A percentile compares a stretch with the other conserved stretches of the same genome.
phyloP scores from a whole-genome alignment of 768 basidiomycete species.

The Floccularia luteovirens region DNA sequence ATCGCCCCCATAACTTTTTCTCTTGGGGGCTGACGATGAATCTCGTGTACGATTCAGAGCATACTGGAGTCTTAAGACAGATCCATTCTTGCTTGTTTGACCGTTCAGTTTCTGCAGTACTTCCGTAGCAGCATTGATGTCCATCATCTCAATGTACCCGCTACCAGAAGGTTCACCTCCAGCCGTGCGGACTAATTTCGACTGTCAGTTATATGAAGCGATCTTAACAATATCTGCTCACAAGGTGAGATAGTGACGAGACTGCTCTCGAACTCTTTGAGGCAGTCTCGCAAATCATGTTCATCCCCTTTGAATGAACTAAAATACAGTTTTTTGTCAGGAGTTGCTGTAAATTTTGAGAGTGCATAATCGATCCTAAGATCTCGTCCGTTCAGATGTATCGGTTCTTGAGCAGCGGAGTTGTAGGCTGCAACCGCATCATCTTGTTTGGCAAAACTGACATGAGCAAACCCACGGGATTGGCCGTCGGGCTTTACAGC shows the following conservation, averaged over 20 bases:
- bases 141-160: conserved; percentile 49
- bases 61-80: too few species aligned
- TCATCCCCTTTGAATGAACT: conserved; percentile 15
- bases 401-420: conserved; percentile 31
- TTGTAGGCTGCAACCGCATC: conserved; percentile 29
- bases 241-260: too few species aligned
- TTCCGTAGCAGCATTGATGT: conserved; percentile 34
- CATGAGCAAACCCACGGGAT: conserved; percentile 35
- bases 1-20: too few species aligned
- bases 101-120: conserved; percentile 38
- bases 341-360: conserved; percentile 4
- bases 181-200: conserved; percentile 22
- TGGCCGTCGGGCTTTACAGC: conserved; percentile 26
- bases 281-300: conserved; percentile 12
- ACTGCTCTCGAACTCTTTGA: too few species aligned
- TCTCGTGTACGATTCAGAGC: too few species aligned
- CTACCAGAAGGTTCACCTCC: conserved; percentile 18
- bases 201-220: background rate
- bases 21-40: too few species aligned
- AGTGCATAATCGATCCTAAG: conserved; percentile 32
- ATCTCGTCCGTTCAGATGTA: conserved; percentile 40
- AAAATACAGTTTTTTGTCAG: conserved; percentile 24
- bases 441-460: conserved; percentile 29
- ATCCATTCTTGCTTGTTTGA: conserved; percentile 23
- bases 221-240: too few species aligned